phyloP scores from a whole-genome alignment of 1,284 basidiomycete species.

The Pyrrhoderma noxium region DNA sequence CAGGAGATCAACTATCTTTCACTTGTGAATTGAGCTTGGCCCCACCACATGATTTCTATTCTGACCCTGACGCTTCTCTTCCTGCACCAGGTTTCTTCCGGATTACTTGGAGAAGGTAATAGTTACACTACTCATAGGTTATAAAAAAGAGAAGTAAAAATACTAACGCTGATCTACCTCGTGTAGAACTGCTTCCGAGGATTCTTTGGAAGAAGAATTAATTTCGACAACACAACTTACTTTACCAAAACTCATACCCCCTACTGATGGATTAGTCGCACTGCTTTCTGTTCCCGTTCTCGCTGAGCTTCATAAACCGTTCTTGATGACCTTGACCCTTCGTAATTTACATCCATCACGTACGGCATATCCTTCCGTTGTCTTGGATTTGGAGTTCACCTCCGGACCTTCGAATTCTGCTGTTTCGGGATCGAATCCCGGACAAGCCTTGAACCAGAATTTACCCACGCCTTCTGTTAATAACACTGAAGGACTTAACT shows the following conservation, averaged over 20 bases:
- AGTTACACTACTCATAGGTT: background rate
- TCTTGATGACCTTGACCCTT: constrained; percentile 47
- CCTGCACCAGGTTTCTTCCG: constrained; percentile 50
- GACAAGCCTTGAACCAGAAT: too few species aligned
- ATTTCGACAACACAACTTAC: constrained; percentile 34
- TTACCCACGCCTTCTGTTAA: too few species aligned
- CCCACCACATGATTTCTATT: constrained; percentile 32
- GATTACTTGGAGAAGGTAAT: constrained; percentile 62
- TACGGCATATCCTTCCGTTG: constrained; percentile 58
- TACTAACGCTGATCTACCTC: too few species aligned
- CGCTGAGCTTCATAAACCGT: constrained; percentile 54
- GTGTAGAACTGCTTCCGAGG: too few species aligned
- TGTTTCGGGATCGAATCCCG: too few species aligned
- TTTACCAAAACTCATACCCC: constrained; percentile 53
- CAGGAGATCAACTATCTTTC: constrained; percentile 57
- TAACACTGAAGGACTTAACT: constrained; percentile 28
- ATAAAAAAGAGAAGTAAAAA: background rate
- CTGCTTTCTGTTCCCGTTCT: constrained; percentile 53
- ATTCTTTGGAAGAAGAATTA: background rate
- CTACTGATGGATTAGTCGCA: constrained; percentile 53
- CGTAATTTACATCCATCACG: constrained; percentile 57
- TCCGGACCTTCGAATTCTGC: too few species aligned
- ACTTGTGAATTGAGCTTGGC: constrained; percentile 45
- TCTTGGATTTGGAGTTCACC: constrained; percentile 56
- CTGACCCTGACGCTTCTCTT: constrained; percentile 28